Conservation (phyloP, 2,329 filamentous ascomycete genomes). For the Sphaerulina populicola region DNA sequence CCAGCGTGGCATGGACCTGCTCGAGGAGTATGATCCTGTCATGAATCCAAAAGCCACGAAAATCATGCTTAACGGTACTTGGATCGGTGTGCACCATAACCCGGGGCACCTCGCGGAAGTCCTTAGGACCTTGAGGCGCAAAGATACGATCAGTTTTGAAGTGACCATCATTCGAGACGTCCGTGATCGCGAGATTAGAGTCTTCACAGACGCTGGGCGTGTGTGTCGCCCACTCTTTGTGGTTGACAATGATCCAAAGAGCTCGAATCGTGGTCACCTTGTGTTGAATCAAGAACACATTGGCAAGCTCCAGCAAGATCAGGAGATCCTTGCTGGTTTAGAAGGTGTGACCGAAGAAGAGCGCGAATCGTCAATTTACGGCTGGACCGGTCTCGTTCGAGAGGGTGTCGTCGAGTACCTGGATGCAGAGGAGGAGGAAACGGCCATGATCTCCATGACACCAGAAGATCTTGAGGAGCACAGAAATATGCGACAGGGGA, state of each 20-base stretch:
- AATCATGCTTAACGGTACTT: slow-evolving; percentile 95
- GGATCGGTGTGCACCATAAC: slow-evolving; percentile 92
- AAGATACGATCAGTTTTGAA: slow-evolving; percentile 78
- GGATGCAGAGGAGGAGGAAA: slow-evolving; percentile 97
- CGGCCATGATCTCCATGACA: slow-evolving; percentile 98
- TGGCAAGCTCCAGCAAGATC: slow-evolving; percentile 63
- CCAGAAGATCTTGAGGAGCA: slow-evolving; percentile 78
- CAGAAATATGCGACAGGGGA: slow-evolving; percentile 33
- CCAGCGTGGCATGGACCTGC: slow-evolving; percentile 85
- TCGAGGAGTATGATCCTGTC: slow-evolving; percentile 71
- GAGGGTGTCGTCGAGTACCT: slow-evolving; percentile 89
- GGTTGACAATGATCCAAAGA: slow-evolving; percentile 74
- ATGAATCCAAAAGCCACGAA: slow-evolving; percentile 85
- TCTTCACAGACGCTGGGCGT: slow-evolving; percentile 93
- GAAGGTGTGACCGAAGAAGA: slow-evolving; percentile 51
- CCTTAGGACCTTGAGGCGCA: slow-evolving; percentile 43
- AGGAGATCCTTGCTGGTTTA: slow-evolving; percentile 41
- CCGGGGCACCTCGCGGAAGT: slow-evolving; percentile 69
- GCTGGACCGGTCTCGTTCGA: slow-evolving; percentile 79
- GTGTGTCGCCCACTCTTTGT: slow-evolving; percentile 92
- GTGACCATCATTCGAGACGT: slow-evolving; percentile 94
- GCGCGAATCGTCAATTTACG: slow-evolving; percentile 56
- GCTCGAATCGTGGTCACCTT: slow-evolving; percentile 65
- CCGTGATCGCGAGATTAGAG: slow-evolving; percentile 93
- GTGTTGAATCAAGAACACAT: slow-evolving; percentile 81